Evolutionary conservation across 2,329 filamentous ascomycete species (phyloP).

Genomic region (Colletotrichum spaethianum): DNA sequence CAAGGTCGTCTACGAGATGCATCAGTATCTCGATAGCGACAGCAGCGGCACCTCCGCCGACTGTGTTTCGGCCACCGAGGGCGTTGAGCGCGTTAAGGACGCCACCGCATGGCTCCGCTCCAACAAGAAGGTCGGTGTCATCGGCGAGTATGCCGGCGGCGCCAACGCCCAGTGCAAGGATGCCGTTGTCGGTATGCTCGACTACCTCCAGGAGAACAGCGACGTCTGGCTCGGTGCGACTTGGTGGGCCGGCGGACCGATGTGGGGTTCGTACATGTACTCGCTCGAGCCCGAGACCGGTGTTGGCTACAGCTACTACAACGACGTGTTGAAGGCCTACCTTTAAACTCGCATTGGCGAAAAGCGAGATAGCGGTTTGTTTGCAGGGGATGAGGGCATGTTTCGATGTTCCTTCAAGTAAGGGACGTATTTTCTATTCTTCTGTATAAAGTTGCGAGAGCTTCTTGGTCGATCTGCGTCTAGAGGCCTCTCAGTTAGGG

Average conservation of each 20-base stretch:
- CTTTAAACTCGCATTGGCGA: neutral
- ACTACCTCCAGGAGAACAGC: constrained; percentile 62
- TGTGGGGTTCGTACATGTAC: constrained; percentile 63
- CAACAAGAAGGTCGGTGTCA: constrained; percentile 63
- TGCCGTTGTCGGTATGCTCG: constrained; percentile 63
- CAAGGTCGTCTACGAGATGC: constrained; percentile 64
- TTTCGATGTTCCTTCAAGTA: neutral
- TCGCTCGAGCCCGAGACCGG: constrained; percentile 55
- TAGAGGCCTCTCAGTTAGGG: neutral
- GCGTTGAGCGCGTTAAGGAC: constrained; percentile 57
- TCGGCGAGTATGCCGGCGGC: constrained; percentile 66
- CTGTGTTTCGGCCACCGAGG: constrained; percentile 60
- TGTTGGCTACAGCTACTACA: constrained; percentile 49
- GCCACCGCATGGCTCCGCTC: constrained; percentile 63
- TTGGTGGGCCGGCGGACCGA: constrained; percentile 64
- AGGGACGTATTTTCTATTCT: neutral
- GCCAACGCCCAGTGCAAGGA: constrained; percentile 61
- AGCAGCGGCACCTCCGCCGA: constrained; percentile 58
- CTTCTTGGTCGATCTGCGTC: neutral
- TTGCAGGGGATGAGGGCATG: neutral
- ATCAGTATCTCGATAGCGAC: constrained; percentile 66
- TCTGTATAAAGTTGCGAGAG: neutral
- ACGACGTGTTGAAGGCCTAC: constrained; percentile 37
- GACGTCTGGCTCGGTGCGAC: constrained; percentile 66
- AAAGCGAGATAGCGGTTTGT: neutral